Evolutionary conservation across 2,329 filamentous ascomycete species (phyloP).

Genomic region (Phyllosticta citrichinensis): DNA sequence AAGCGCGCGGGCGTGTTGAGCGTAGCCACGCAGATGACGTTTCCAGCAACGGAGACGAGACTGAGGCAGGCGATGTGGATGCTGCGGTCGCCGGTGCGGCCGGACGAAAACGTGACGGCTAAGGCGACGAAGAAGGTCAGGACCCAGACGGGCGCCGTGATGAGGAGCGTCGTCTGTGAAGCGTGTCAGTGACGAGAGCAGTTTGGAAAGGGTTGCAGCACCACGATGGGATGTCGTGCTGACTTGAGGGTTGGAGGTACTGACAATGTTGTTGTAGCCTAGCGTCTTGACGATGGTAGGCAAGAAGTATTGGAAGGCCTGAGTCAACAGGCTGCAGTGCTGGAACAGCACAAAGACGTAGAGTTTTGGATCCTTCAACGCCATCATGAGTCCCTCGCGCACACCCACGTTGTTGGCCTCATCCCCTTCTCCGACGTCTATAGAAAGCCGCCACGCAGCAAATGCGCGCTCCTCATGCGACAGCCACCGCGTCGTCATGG

Average conservation of each 20-base stretch:
- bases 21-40: constrained; percentile 45
- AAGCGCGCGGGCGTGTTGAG: constrained; percentile 43
- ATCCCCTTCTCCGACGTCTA: constrained; percentile 39
- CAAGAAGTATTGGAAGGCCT: constrained; percentile 57
- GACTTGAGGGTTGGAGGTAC: background rate
- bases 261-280: constrained; percentile 42
- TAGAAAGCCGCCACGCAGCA: constrained; percentile 12
- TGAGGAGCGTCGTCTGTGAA: constrained; percentile 38
- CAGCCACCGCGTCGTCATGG: constrained; percentile 12
- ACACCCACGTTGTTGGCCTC: constrained; percentile 29
- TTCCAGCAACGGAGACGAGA: constrained; percentile 43
- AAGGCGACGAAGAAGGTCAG: constrained; percentile 45
- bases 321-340: constrained; percentile 41
- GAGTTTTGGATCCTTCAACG: constrained; percentile 40
- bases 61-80: constrained; percentile 47
- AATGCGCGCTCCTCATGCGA: constrained; percentile 13
- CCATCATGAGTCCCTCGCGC: constrained; percentile 39
- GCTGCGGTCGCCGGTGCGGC: constrained; percentile 45
- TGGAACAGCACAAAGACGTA: constrained; percentile 47
- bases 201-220: too few relatives aligned
- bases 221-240: too few relatives aligned
- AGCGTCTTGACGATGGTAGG: constrained; percentile 53
- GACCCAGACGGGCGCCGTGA: constrained; percentile 51
- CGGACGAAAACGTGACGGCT: constrained; percentile 45
- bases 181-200: too few relatives aligned